Percentiles rank a stretch among this genome's conserved stretches.
Evolutionary conservation across 768 basidiomycete genomes (phyloP).

Genomic region (Leccinellum albellum): DNA sequence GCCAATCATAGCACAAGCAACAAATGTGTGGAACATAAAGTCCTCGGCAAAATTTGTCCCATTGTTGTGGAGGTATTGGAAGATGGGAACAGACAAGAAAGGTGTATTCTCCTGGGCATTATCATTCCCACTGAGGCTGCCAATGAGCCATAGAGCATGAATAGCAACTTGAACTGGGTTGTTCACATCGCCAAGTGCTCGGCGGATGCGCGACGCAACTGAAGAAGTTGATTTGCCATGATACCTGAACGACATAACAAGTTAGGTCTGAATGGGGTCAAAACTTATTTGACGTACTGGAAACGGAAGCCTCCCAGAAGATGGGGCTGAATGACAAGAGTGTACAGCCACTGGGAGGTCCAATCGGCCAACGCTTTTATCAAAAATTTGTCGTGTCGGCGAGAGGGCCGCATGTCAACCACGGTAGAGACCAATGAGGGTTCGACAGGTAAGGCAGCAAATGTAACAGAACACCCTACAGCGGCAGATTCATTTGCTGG

Average conservation of each 20-base stretch:
- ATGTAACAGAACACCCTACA: not conserved
- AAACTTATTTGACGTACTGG: slow-evolving; percentile 15
- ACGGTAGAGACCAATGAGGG: not conserved
- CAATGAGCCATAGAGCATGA: slow-evolving; percentile 34
- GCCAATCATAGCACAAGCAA: slow-evolving; percentile 34
- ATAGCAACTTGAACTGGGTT: slow-evolving; percentile 29
- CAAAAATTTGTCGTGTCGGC: slow-evolving; percentile 4
- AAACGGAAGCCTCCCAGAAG: slow-evolving; percentile 14
- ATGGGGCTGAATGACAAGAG: slow-evolving; percentile 22
- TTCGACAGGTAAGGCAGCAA: not conserved
- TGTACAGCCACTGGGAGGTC: slow-evolving; percentile 26
- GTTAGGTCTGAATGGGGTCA: not conserved
- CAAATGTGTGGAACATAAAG: slow-evolving; percentile 34
- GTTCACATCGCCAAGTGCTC: slow-evolving; percentile 16
- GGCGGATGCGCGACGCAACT: slow-evolving; percentile 18
- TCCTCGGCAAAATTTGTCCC: slow-evolving; percentile 29
- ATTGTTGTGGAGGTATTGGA: slow-evolving; percentile 28
- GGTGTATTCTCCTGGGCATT: slow-evolving; percentile 10
- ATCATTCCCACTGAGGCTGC: slow-evolving; percentile 19
- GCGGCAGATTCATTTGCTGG: not conserved
- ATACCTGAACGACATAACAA: slow-evolving; percentile 13
- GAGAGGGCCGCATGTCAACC: not conserved
- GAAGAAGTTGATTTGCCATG: slow-evolving; percentile 8
- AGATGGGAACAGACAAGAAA: slow-evolving; percentile 29
- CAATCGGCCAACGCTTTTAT: slow-evolving; percentile 20